Conservation (phyloP, 192 early-diverging fungal genomes). For the Coemansia sp. region DNA sequence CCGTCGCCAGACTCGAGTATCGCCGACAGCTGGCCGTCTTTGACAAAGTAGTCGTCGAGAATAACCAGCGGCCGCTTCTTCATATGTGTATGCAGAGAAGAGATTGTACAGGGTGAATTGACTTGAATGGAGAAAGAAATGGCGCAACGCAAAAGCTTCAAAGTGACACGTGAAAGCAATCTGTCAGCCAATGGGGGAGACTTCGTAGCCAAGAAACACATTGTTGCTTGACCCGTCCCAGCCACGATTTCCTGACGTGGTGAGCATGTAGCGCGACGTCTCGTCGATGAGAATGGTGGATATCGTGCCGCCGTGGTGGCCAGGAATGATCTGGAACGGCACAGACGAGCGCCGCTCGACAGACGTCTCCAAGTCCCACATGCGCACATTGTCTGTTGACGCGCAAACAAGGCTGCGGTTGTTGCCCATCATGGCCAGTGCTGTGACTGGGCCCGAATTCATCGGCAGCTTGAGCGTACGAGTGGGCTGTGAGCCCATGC, state of each 20-base stretch:
- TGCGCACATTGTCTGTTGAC: conserved; percentile 87
- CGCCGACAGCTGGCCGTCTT: conserved; percentile 20
- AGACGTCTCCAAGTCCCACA: conserved; percentile 78
- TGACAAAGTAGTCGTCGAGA: conserved; percentile 51
- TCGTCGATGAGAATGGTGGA: conserved; percentile 70
- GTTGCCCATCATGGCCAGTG: conserved; percentile 75
- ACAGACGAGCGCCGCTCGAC: conserved; percentile 53
- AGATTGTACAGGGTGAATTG: not conserved
- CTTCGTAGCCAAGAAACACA: conserved; percentile 81
- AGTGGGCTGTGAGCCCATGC: conserved; percentile 58
- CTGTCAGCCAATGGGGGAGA: conserved; percentile 54
- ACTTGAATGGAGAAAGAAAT: not conserved
- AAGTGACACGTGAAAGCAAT: conserved; percentile 3
- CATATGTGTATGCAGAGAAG: conserved; percentile 11
- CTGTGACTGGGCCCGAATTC: conserved; percentile 85
- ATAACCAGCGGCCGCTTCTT: conserved; percentile 36
- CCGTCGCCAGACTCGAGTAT: conserved; percentile 14
- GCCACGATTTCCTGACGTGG: conserved; percentile 89
- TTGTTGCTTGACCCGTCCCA: conserved; percentile 91
- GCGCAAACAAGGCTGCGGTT: conserved; percentile 81
- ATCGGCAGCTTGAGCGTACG: conserved; percentile 79
- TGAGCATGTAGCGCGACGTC: conserved; percentile 79
- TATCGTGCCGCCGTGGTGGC: conserved; percentile 86
- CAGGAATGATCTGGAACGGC: conserved; percentile 92
- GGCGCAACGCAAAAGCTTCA: not conserved